A percentile compares a stretch with the other conserved stretches of the same genome.
Evolutionary conservation across 2,329 filamentous ascomycete genomes (phyloP).

Genomic region (Beauveria sp.): DNA sequence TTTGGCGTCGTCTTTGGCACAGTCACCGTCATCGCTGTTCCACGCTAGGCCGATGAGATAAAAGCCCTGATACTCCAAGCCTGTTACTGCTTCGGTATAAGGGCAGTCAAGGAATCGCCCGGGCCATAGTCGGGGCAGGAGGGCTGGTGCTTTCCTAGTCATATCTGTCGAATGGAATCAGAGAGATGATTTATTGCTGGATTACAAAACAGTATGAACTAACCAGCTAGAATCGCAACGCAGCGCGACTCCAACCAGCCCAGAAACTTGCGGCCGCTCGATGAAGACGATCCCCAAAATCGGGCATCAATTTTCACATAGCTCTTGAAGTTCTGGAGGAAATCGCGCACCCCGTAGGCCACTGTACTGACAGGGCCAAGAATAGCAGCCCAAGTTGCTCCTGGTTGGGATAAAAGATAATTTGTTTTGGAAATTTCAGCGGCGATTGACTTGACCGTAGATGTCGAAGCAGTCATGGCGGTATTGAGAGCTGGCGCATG

Average conservation of each 20-base stretch:
- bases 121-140: slow-evolving; percentile 56
- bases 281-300: slow-evolving; percentile 54
- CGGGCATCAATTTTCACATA: slow-evolving; percentile 56
- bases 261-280: slow-evolving; percentile 46
- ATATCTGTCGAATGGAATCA: slow-evolving; percentile 34
- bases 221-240: slow-evolving; percentile 49
- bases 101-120: slow-evolving; percentile 42
- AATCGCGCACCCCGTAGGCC: slow-evolving; percentile 31
- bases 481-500: slow-evolving; percentile 55
- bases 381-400: slow-evolving; percentile 36
- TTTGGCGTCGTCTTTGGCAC: slow-evolving; percentile 33
- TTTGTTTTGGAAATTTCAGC: slow-evolving; percentile 43
- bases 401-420: slow-evolving; percentile 27
- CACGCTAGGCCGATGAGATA: slow-evolving; percentile 53
- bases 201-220: slow-evolving; percentile 15
- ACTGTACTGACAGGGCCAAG: slow-evolving; percentile 18
- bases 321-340: slow-evolving; percentile 42
- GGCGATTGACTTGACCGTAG: slow-evolving; percentile 43
- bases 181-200: neutral
- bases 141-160: slow-evolving; percentile 39
- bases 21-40: slow-evolving; percentile 16
- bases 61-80: slow-evolving; percentile 47
- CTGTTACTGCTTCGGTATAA: slow-evolving; percentile 17
- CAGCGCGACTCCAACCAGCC: slow-evolving; percentile 59
- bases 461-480: slow-evolving; percentile 42